A percentile compares a stretch with the other conserved stretches of the same genome.
These are phyloP conservation scores for Neonectria hederae DNA, from an alignment of 2,329 filamentous ascomycete genomes.

Conservation along the genomic window DNA sequence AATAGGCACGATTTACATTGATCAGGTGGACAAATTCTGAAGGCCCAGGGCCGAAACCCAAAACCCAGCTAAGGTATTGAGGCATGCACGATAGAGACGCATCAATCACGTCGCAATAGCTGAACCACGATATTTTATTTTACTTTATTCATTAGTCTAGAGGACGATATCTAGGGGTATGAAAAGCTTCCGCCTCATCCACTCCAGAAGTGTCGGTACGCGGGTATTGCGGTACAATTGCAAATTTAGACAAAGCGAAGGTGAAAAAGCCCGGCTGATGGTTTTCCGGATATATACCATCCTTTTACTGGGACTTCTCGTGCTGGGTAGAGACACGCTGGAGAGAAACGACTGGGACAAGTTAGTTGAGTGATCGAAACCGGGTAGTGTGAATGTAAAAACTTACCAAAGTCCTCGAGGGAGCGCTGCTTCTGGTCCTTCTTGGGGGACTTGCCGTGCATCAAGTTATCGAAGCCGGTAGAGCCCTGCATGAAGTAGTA, in stretches of 20 bases:
- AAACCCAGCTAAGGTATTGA: no score
- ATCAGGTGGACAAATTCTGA: no score
- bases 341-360: slow-evolving; percentile 78
- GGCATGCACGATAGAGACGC: no score
- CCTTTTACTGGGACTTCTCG: slow-evolving; percentile 80
- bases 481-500: slow-evolving; percentile 84
- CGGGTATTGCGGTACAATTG: slow-evolving; percentile 49
- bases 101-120: background rate
- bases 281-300: slow-evolving; percentile 52
- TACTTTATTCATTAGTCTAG: slow-evolving; percentile 57
- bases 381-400: background rate
- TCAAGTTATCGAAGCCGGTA: slow-evolving; percentile 86
- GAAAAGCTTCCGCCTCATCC: slow-evolving; percentile 49
- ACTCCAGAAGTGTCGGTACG: slow-evolving; percentile 48
- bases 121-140: slow-evolving; percentile 43
- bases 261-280: slow-evolving; percentile 51
- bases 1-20: no score
- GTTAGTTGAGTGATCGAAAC: slow-evolving; percentile 57
- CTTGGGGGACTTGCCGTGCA: slow-evolving; percentile 89
- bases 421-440: slow-evolving; percentile 84
- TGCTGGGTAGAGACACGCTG: slow-evolving; percentile 92
- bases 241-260: slow-evolving; percentile 54
- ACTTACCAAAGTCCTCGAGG: slow-evolving; percentile 88
- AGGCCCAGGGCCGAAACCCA: no score
- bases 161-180: slow-evolving; percentile 50